Conservation (phyloP, 2,329 filamentous ascomycete genomes). For the Scleromitrula shiraiana region DNA sequence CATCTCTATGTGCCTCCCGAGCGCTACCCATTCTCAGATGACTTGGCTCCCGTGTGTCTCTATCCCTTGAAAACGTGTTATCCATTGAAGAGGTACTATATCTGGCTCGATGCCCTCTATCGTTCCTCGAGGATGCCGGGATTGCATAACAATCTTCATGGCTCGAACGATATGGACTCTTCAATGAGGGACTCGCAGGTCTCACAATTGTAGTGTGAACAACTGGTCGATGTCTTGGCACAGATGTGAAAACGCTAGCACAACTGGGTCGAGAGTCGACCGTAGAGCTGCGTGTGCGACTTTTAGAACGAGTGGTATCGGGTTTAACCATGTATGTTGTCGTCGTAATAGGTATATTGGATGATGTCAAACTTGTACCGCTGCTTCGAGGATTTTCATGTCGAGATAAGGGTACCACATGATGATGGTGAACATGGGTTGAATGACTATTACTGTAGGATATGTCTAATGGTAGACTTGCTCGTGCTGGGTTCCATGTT, state of each 20-base stretch:
- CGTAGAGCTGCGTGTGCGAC: slow-evolving; percentile 40
- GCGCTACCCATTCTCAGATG: slow-evolving; percentile 17
- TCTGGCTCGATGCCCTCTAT: slow-evolving; percentile 19
- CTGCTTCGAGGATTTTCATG: slow-evolving; percentile 32
- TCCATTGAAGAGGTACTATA: slow-evolving; percentile 41
- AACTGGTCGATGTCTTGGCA: slow-evolving; percentile 30
- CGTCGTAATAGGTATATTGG: slow-evolving; percentile 36
- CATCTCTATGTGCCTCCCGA: slow-evolving; percentile 20
- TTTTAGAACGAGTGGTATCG: slow-evolving; percentile 42
- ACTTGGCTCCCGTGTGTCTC: slow-evolving; percentile 12
- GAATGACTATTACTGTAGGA: slow-evolving; percentile 6
- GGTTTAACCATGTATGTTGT: slow-evolving; percentile 50
- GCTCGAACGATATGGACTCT: slow-evolving; percentile 45
- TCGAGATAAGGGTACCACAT: slow-evolving; percentile 40
- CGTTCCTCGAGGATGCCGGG: slow-evolving; percentile 49
- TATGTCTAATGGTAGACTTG: slow-evolving; percentile 45
- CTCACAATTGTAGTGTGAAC: slow-evolving; percentile 26
- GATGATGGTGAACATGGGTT: slow-evolving; percentile 36
- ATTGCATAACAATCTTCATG: slow-evolving; percentile 48
- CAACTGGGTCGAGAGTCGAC: slow-evolving; percentile 45
- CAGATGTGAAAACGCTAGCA: slow-evolving; percentile 44
- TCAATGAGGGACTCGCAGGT: slow-evolving; percentile 40
- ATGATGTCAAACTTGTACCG: slow-evolving; percentile 25
- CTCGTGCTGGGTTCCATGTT: slow-evolving; percentile 42
- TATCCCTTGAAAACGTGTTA: slow-evolving; percentile 32